A percentile compares a stretch with the other conserved stretches of the same genome.
phyloP scores from a whole-genome alignment of 805 yeast species.

The Priceomyces medius region DNA sequence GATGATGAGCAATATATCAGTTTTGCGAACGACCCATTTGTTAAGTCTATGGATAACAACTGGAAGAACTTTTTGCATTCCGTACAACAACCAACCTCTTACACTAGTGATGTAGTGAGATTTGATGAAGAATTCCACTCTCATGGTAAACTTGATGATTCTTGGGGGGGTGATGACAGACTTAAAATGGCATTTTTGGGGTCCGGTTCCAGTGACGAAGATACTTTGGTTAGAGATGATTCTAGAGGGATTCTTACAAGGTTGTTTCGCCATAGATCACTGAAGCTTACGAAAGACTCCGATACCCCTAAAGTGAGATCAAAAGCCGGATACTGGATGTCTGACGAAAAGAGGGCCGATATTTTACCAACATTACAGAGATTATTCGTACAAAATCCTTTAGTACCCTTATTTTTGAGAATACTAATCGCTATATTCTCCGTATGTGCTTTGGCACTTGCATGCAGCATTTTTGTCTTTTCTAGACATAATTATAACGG shows the following conservation, averaged over 20 bases:
- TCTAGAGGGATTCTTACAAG: constrained; percentile 13
- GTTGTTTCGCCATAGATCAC: constrained; percentile 11
- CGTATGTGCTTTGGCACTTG: constrained; percentile 68
- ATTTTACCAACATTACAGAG: constrained; percentile 62
- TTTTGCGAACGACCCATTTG: constrained; percentile 39
- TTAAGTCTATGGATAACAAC: constrained; percentile 40
- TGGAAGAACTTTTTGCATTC: constrained; percentile 54
- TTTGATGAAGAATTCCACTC: constrained; percentile 24
- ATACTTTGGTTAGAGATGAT: constrained; percentile 21
- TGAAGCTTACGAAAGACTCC: constrained; percentile 20
- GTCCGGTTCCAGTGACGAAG: constrained; percentile 28
- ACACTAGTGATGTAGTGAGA: constrained; percentile 26
- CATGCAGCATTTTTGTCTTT: constrained; percentile 53
- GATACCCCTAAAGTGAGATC: constrained; percentile 45
- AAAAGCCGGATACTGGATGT: constrained; percentile 68
- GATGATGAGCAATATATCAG: constrained; percentile 34
- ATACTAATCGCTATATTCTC: constrained; percentile 49
- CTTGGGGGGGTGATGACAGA: constrained; percentile 74
- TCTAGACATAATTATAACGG: constrained; percentile 35
- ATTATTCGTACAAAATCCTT: constrained; percentile 70
- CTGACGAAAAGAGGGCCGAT: constrained; percentile 57
- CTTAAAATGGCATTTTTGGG: constrained; percentile 53
- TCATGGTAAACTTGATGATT: constrained; percentile 45
- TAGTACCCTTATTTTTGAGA: constrained; percentile 76
- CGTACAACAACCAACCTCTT: constrained; percentile 43